Conservation (phyloP, 495 filamentous ascomycete genomes). For the Hypoxylon lienhwacheense region DNA sequence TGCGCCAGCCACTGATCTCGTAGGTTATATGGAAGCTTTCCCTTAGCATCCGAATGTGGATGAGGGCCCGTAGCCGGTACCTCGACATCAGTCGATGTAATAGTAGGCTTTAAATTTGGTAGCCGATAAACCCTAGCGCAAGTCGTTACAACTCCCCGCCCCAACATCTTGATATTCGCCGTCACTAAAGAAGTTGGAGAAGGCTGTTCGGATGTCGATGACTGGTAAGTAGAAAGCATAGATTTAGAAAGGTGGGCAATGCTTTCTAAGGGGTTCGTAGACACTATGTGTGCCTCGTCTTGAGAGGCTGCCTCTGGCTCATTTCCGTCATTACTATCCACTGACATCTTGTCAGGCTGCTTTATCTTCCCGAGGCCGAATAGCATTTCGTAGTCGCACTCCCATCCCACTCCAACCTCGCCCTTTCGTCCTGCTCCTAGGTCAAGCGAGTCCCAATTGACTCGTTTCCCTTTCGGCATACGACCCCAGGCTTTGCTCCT, state of each 20-base stretch:
- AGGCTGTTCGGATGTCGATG: constrained; percentile 1
- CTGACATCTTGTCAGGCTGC: constrained; percentile 33
- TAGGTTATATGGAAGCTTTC: constrained; percentile 41
- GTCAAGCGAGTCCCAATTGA: constrained; percentile 74
- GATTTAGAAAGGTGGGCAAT: constrained; percentile 39
- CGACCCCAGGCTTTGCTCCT: constrained; percentile 72
- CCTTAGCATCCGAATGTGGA: not conserved
- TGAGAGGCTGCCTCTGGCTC: constrained; percentile 9
- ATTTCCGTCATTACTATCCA: constrained; percentile 35
- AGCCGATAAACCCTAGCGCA: constrained; percentile 54
- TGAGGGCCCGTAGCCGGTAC: constrained; percentile 46
- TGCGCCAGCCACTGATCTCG: constrained; percentile 51
- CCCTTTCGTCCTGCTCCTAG: constrained; percentile 75
- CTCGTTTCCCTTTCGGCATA: constrained; percentile 78
- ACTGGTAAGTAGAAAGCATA: constrained; percentile 31
- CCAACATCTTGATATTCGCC: constrained; percentile 41
- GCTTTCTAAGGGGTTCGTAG: constrained; percentile 11
- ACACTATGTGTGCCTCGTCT: constrained; percentile 4
- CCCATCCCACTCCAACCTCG: constrained; percentile 81
- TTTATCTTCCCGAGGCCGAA: constrained; percentile 35
- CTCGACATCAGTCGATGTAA: constrained; percentile 40
- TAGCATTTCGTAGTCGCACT: constrained; percentile 82
- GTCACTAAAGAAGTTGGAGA: constrained; percentile 37
- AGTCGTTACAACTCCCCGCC: constrained; percentile 43
- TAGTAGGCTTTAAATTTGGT: constrained; percentile 28